A percentile compares a stretch with the other conserved stretches of the same genome.
phyloP scores from a whole-genome alignment of 1,139 yeast species.

The Blastobotrys proliferans region DNA sequence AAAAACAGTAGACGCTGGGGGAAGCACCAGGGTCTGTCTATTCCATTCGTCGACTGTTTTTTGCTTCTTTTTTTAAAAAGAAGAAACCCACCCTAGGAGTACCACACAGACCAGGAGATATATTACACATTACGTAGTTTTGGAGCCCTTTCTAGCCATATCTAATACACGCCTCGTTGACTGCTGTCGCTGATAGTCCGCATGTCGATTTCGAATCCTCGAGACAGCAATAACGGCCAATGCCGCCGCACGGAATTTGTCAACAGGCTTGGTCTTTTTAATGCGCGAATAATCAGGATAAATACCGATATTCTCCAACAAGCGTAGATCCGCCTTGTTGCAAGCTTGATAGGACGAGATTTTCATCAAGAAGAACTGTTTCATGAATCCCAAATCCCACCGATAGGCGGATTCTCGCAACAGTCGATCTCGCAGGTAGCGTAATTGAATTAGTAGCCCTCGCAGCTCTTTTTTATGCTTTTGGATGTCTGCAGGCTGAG shows the following conservation, averaged over 20 bases:
- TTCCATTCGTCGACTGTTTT: too few relatives aligned
- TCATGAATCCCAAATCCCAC: slow-evolving; percentile 51
- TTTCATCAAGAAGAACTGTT: slow-evolving; percentile 45
- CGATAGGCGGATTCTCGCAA: slow-evolving; percentile 35
- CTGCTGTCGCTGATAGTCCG: slow-evolving; percentile 1
- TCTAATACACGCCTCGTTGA: slow-evolving; percentile 1
- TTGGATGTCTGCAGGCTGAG: neutral
- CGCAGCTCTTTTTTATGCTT: slow-evolving; percentile 15
- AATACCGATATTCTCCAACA: slow-evolving; percentile 46
- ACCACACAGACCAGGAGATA: neutral
- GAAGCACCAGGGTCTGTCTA: too few relatives aligned
- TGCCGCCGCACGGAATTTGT: slow-evolving; percentile 42
- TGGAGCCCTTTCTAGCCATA: neutral
- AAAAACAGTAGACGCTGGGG: too few relatives aligned
- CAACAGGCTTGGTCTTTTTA: slow-evolving; percentile 23
- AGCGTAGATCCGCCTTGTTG: slow-evolving; percentile 42
- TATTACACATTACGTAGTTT: neutral
- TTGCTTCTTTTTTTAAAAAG: too few relatives aligned
- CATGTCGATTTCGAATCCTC: slow-evolving; percentile 43
- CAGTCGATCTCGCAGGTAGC: slow-evolving; percentile 21
- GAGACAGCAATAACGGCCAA: slow-evolving; percentile 55
- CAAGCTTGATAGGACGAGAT: slow-evolving; percentile 44
- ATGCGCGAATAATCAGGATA: slow-evolving; percentile 44
- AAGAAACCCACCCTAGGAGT: too few relatives aligned
- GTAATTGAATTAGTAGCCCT: slow-evolving; percentile 22